phyloP scores from a whole-genome alignment of 2,329 filamentous ascomycete genomes.

The Drechmeria coniospora region DNA sequence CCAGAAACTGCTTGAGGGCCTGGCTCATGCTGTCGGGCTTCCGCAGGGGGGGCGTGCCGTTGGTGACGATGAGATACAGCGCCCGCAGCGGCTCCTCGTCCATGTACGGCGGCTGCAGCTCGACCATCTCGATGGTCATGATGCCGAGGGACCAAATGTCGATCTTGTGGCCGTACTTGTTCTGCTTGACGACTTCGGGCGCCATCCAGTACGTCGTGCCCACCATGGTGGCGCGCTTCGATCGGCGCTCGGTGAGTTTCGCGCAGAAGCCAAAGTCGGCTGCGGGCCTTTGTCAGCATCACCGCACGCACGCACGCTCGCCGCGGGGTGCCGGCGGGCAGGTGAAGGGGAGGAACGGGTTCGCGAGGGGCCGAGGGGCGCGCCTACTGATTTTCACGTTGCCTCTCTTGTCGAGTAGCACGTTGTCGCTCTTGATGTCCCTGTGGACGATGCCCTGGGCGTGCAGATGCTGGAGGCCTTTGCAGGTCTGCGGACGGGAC shows the following conservation, averaged over 20 bases:
- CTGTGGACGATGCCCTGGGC: constrained; percentile 94
- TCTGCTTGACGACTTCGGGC: constrained; percentile 97
- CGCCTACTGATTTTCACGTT: constrained; percentile 96
- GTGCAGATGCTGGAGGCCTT: constrained; percentile 85
- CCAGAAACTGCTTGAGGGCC: constrained; percentile 93
- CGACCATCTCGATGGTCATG: constrained; percentile 99
- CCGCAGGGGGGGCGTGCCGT: constrained; percentile 91
- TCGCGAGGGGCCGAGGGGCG: not conserved
- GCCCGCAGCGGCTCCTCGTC: constrained; percentile 98
- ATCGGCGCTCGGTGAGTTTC: constrained; percentile 92
- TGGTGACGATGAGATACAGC: constrained; percentile 92
- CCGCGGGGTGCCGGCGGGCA: too few relatives aligned
- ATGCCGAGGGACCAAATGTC: constrained; percentile 98
- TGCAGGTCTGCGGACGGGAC: constrained; percentile 57
- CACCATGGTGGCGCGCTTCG: constrained; percentile 97
- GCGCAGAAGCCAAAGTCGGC: constrained; percentile 99
- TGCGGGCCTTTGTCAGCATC: constrained; percentile 30
- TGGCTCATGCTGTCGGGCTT: constrained; percentile 96
- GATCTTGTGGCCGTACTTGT: constrained; percentile 95
- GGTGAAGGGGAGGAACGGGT: constrained; percentile 10
- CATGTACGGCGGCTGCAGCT: constrained; percentile 92
- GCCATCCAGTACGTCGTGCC: constrained; percentile 99
- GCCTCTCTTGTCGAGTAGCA: constrained; percentile 81
- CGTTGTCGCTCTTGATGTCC: constrained; percentile 99
- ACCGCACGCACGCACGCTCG: too few relatives aligned